Conservation (phyloP, 495 filamentous ascomycete genomes). For the Aspergillus carlsbadensis region DNA sequence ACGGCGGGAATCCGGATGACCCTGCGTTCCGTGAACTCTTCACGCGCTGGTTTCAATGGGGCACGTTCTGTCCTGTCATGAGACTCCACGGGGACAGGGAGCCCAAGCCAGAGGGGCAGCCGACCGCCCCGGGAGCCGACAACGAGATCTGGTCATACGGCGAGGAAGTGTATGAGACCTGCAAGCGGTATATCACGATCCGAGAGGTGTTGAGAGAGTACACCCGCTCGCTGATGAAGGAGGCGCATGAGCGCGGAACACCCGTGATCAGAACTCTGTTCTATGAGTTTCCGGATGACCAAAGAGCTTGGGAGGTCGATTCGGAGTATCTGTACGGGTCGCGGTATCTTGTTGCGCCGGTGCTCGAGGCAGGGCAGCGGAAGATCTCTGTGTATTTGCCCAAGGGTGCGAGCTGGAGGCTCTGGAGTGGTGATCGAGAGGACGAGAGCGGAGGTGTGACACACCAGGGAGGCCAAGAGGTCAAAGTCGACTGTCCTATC, state of each 20-base stretch:
- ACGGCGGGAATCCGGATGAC: constrained; percentile 54
- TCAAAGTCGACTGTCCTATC: constrained; percentile 47
- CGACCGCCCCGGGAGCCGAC: constrained; percentile 40
- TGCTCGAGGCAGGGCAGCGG: constrained; percentile 43
- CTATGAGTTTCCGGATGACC: constrained; percentile 54
- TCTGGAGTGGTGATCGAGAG: constrained; percentile 27
- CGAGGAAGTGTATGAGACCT: constrained; percentile 53
- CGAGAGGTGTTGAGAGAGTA: constrained; percentile 54
- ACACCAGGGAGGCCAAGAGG: constrained; percentile 33
- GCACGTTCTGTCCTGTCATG: constrained; percentile 60
- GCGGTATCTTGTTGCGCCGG: constrained; percentile 53
- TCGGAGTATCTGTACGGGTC: constrained; percentile 56
- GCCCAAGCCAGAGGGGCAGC: constrained; percentile 41
- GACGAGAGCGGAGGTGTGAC: neutral
- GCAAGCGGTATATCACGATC: constrained; percentile 52
- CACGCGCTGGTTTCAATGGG: constrained; percentile 62
- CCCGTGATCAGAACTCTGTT: constrained; percentile 58
- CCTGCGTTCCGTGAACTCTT: constrained; percentile 56
- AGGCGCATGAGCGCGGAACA: constrained; percentile 53
- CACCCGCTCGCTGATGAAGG: constrained; percentile 48
- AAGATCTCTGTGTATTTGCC: constrained; percentile 48
- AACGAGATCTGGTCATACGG: constrained; percentile 65
- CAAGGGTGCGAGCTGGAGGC: constrained; percentile 41
- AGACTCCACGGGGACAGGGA: constrained; percentile 59
- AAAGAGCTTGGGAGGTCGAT: constrained; percentile 47